Conservation (phyloP, 1,139 yeast species). For the Geotrichum citri-aurantii region DNA sequence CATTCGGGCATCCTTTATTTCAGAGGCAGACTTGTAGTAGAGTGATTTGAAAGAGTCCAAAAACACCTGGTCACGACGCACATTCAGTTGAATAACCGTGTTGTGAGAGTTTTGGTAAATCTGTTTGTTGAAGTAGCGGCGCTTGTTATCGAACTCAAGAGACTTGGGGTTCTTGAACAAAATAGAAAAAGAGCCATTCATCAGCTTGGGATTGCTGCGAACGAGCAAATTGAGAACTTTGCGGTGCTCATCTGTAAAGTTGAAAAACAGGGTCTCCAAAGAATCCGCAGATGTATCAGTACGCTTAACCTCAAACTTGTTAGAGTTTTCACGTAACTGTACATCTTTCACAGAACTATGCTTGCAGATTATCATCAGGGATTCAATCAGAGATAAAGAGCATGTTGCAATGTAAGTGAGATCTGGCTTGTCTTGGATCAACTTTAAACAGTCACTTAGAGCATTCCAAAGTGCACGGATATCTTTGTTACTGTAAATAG, state of each 20-base stretch:
- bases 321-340: constrained; percentile 38
- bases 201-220: constrained; percentile 80
- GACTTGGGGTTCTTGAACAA: constrained; percentile 85
- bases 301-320: constrained; percentile 56
- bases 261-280: constrained; percentile 71
- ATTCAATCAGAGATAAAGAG: constrained; percentile 79
- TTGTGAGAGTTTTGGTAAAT: constrained; percentile 31
- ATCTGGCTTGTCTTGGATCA: constrained; percentile 37
- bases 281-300: constrained; percentile 70
- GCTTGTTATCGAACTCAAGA: constrained; percentile 90
- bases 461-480: constrained; percentile 84
- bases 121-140: constrained; percentile 74
- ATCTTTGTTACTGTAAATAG: constrained; percentile 58
- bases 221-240: constrained; percentile 90
- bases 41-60: constrained; percentile 82
- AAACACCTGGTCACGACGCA: constrained; percentile 87
- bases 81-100: constrained; percentile 53
- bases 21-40: constrained; percentile 74
- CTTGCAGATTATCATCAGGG: constrained; percentile 92
- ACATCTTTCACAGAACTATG: constrained; percentile 67
- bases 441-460: constrained; percentile 66
- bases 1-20: constrained; percentile 65
- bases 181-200: constrained; percentile 95
- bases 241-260: constrained; percentile 87
- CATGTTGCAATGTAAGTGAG: constrained; percentile 74